phyloP scores from a whole-genome alignment of 768 basidiomycete genomes.

The Leccinum arenicola region DNA sequence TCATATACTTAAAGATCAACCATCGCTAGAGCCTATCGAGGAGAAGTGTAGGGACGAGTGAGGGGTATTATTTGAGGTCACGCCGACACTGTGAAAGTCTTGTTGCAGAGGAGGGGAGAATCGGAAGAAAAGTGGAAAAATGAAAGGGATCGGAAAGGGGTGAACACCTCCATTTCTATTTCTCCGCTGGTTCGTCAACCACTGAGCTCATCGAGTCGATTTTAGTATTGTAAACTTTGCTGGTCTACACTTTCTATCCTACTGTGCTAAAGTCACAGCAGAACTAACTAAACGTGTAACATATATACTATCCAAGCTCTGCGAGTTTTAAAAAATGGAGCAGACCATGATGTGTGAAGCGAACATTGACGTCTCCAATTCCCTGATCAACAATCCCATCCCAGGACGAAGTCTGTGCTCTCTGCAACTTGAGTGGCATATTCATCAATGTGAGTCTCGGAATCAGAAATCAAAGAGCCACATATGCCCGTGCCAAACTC shows the following conservation, averaged over 20 bases:
- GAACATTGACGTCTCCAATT: background rate
- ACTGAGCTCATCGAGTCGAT: background rate
- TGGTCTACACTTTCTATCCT: background rate
- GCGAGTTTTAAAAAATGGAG: background rate
- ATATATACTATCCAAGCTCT: slow-evolving; percentile 2
- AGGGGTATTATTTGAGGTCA: background rate
- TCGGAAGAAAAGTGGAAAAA: background rate
- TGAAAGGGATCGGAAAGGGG: background rate
- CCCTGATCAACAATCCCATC: slow-evolving; percentile 67
- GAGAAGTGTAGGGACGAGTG: slow-evolving; percentile 14
- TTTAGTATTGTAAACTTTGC: too few species aligned
- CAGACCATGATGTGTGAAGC: background rate
- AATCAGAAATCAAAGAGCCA: slow-evolving; percentile 37
- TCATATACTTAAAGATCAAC: slow-evolving; percentile 12
- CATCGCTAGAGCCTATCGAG: slow-evolving; percentile 10
- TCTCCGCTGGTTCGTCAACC: background rate
- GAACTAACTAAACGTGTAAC: background rate
- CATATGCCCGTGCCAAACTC: slow-evolving; percentile 74
- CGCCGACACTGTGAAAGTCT: background rate
- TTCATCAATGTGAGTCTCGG: slow-evolving; percentile 14
- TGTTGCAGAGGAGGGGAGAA: background rate
- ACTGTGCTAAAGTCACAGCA: background rate
- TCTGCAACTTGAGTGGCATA: slow-evolving; percentile 10
- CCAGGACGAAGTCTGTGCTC: slow-evolving; percentile 52
- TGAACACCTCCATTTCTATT: background rate